Evolutionary conservation across 192 early-diverging fungal species (phyloP), one percentile per base, ranked within the genome.

Genomic region (Pilaira anomala): DNA sequence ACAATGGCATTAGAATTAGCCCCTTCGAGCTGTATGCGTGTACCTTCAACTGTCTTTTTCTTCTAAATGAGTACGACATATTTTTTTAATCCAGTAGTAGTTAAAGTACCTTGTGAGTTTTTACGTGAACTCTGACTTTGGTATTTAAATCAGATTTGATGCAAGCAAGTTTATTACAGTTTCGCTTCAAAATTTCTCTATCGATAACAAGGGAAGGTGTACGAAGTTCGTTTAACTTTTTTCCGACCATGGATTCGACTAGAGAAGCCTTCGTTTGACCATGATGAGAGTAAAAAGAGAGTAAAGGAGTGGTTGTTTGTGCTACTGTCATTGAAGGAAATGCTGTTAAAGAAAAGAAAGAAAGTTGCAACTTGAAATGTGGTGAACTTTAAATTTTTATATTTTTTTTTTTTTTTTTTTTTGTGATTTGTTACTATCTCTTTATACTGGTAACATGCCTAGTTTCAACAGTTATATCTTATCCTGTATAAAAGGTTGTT

Each of bases 101-200:
- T 2, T 36, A 51, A 51, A 48, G 16, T 67, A 71, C 68, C 55
- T 73, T 73, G 30, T 73, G 72, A 28, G 72, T 68, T 66, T 73
- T 73, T 42, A 73, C 54, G 21, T 73, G 72, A 13, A 67, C 65
- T 42, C 72, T 60, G 40, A 73, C 45, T 56, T 68, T 67, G 16
- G 63, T 50, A 28, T 46, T 41, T 21, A 52, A 45, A 22, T 57
- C 62, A 13, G 22, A 12, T 24, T 53, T 54, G 30, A 63, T 54
- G 28, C 24, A 36, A 26, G 53, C 56, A 16, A 73, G 29, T 19
- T 53, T 22, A 54, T 53, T 26, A 25, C 65, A 59, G 41, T 73
- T 73, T 14, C 56, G 46, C 46, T 67, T 29, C 4, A 73, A 55
- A 9, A 73, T 53, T 18, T 45, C 39, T 25, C 72, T 62, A 28